A percentile compares a stretch with the other conserved stretches of the same genome.
phyloP scores from a whole-genome alignment of 1,139 yeast genomes.

The Tardiomyces blankii region DNA sequence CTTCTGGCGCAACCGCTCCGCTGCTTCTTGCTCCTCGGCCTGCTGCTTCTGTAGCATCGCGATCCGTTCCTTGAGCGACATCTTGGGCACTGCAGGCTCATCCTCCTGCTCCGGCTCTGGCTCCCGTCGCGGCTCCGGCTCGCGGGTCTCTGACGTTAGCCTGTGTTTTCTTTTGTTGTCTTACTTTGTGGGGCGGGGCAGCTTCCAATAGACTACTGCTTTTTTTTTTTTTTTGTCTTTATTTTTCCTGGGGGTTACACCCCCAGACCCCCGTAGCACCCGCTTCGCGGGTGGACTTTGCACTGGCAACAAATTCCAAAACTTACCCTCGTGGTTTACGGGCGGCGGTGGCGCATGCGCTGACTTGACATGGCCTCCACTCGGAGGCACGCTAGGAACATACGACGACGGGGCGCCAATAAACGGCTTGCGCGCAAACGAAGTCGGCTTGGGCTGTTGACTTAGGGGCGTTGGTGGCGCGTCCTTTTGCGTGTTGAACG shows the following conservation, averaged over 20 bases:
- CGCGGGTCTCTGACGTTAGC: background rate
- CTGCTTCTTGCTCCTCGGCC: slow-evolving; percentile 69
- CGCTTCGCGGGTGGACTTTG: no score
- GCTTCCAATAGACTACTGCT: no score
- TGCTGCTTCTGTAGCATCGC: slow-evolving; percentile 74
- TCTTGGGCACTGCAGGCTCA: slow-evolving; percentile 52
- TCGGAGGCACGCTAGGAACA: slow-evolving; percentile 14
- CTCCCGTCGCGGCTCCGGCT: background rate
- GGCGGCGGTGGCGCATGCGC: background rate
- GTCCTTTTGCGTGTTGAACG: slow-evolving; percentile 30
- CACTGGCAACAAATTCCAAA: no score
- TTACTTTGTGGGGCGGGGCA: no score
- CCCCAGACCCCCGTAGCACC: no score
- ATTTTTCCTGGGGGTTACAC: no score
- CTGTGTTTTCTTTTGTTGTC: no score
- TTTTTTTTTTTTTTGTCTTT: no score
- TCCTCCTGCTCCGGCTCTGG: slow-evolving; percentile 14
- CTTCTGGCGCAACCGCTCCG: slow-evolving; percentile 45
- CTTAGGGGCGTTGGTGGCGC: slow-evolving; percentile 30
- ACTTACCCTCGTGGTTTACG: background rate
- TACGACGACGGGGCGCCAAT: slow-evolving; percentile 34
- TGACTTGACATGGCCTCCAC: background rate
- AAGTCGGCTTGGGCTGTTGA: slow-evolving; percentile 23
- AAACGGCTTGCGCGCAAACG: slow-evolving; percentile 30
- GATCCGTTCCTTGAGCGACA: slow-evolving; percentile 80